Evolutionary conservation across 108 stramenopile genomes (phyloP).

Genomic region (Seminavis robusta): DNA sequence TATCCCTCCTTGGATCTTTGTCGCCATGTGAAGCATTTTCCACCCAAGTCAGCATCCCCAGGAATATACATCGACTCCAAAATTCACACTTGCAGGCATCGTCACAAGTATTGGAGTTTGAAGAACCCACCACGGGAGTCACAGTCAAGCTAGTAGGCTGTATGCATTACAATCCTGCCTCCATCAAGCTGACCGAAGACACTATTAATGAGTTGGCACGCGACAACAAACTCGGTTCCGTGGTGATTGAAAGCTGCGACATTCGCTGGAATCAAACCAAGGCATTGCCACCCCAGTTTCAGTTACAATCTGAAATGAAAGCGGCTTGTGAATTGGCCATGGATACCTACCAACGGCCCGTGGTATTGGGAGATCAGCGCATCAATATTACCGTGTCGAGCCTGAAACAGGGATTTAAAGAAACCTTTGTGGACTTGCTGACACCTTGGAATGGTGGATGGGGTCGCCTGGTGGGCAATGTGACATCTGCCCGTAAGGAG

Average conservation of each 20-base stretch:
- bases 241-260: conserved; percentile 61
- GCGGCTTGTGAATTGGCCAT: conserved; percentile 50
- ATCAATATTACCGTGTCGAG: conserved; percentile 51
- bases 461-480: conserved; percentile 29
- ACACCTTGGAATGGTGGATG: conserved; percentile 24
- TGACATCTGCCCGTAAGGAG: conserved; percentile 25
- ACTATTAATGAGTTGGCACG: conserved; percentile 34
- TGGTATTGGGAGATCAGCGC: conserved; percentile 60
- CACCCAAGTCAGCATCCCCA: too few species aligned
- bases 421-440: conserved; percentile 25
- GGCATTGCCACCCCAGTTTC: conserved; percentile 11
- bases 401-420: conserved; percentile 37
- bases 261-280: conserved; percentile 59
- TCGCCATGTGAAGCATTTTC: too few species aligned
- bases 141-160: conserved; percentile 52
- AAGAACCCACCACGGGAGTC: conserved; percentile 48
- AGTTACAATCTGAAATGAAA: conserved; percentile 39
- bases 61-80: too few species aligned
- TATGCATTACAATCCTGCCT: conserved; percentile 66
- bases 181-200: conserved; percentile 40
- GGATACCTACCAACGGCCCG: conserved; percentile 43
- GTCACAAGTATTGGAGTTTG: conserved; percentile 51
- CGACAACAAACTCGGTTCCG: conserved; percentile 37
- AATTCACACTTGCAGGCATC: too few species aligned
- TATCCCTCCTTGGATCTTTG: too few species aligned